Conservation (phyloP, 768 basidiomycete genomes). For the Chalciporus chontae region DNA sequence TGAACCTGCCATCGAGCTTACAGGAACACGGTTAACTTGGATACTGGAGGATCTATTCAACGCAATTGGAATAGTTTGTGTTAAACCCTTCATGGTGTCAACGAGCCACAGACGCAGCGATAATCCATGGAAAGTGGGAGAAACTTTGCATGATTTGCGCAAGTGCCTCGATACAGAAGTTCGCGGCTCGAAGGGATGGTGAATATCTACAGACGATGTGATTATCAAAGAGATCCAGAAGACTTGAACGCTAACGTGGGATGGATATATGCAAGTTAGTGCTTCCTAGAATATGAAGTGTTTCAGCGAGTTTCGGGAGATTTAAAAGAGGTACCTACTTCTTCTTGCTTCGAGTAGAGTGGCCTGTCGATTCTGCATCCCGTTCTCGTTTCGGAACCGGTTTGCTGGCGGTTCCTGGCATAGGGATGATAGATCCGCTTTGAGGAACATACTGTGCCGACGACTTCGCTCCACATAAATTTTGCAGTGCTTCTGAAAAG, state of each 20-base stretch:
- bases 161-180: conserved; percentile 66
- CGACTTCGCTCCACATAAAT: neutral
- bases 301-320: neutral
- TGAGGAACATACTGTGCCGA: neutral
- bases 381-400: conserved; percentile 15
- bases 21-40: conserved; percentile 78
- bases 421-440: neutral
- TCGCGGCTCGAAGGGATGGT: conserved; percentile 28
- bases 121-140: conserved; percentile 48
- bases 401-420: neutral
- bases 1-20: conserved; percentile 93
- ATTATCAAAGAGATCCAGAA: neutral
- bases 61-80: conserved; percentile 61
- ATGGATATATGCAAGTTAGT: neutral
- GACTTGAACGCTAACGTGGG: neutral
- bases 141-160: conserved; percentile 49
- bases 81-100: conserved; percentile 54
- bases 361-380: neutral
- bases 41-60: conserved; percentile 79
- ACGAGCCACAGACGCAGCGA: neutral
- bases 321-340: neutral
- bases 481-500: conserved; percentile 14
- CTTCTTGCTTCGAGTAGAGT: conserved; percentile 8
- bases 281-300: conserved; percentile 10
- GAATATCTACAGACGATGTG: neutral